Evolutionary conservation across 148 eudicot species (phyloP), one percentile per base, ranked within the genome.

Genomic region (Vaccinium myrtillus): DNA sequence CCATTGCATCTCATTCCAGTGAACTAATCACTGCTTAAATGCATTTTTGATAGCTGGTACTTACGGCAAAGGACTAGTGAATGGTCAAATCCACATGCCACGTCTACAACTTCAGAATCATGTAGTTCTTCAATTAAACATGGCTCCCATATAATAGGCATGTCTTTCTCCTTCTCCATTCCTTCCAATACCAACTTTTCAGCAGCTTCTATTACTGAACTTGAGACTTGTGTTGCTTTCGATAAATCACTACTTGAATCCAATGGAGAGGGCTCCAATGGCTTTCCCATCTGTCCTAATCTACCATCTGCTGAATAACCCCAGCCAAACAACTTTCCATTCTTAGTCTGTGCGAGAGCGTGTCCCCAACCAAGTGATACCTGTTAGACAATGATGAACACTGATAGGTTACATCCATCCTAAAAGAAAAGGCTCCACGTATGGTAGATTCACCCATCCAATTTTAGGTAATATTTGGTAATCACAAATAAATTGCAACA

Each of bases 331-430:
- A 97, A 71, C 84, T 92, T 97, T 21, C 98, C 97, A 85, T 92
- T 92, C 80, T 79, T 86, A 55, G 98, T 91, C 81, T 87, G 91
- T 21, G 99, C 98, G 75, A 97, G 94, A 73, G 87, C 95, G 84
- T 97, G 99, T 53, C 99, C 99, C 99, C 99, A 97, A 82, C 99
- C 99, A 78, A 93, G 91, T 80, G 98, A 85, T 3, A 94, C 97
- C 99, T 97, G 89, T 56, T 39, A 82, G 55, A 87, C 67, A 73
- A 51, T 25, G 43, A 85, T 8, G 71, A 77, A 75, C 54, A 77
- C 6, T 55, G 50, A 32, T 6, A 10, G 4, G 10, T 23, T 65
- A 65, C 21, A 12, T 14, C 50, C 63, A 48, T 23, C 63, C 58
- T 71, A 27, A 32, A 78, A 56, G 10, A 81, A 63, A 58, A 25